These are phyloP conservation scores for Trametes cinnabarina DNA, from an alignment of 768 basidiomycete species.

Conservation along the genomic window DNA sequence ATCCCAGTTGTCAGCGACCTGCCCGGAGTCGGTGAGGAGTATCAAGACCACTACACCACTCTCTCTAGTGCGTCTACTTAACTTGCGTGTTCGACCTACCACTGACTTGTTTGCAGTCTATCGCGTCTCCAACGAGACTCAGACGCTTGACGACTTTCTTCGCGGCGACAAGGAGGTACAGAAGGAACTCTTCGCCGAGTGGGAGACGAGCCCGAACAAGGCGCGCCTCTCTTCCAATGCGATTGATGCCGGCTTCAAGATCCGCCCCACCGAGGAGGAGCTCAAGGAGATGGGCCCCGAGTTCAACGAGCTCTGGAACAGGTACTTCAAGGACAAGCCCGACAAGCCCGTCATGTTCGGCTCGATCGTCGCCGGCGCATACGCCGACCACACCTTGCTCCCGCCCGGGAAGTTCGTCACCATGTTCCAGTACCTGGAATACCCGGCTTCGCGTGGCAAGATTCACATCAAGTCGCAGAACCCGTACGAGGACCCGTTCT, in stretches of 20 bases:
- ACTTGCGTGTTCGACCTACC: background rate
- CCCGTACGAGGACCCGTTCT: slow-evolving; percentile 62
- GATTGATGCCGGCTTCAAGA: slow-evolving; percentile 79
- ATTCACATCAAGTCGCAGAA: slow-evolving; percentile 61
- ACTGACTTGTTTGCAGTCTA: slow-evolving; percentile 41
- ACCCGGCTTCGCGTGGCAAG: slow-evolving; percentile 73
- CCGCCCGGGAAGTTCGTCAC: slow-evolving; percentile 72
- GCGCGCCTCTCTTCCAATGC: slow-evolving; percentile 66
- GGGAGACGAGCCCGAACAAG: slow-evolving; percentile 67
- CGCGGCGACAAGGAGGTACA: slow-evolving; percentile 60
- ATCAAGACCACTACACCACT: slow-evolving; percentile 75
- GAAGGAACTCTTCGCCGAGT: slow-evolving; percentile 60
- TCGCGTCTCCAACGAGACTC: slow-evolving; percentile 64
- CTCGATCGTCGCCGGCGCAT: slow-evolving; percentile 66
- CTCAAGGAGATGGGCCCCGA: slow-evolving; percentile 79
- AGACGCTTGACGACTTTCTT: slow-evolving; percentile 67
- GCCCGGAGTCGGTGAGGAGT: slow-evolving; percentile 70
- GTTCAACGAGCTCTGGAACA: slow-evolving; percentile 66
- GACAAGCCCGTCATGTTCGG: slow-evolving; percentile 80
- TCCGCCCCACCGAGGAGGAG: slow-evolving; percentile 66
- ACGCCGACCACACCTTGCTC: slow-evolving; percentile 67
- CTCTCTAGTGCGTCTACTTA: slow-evolving; percentile 46
- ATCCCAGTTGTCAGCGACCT: slow-evolving; percentile 67
- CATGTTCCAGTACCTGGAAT: slow-evolving; percentile 78
- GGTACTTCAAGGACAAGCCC: slow-evolving; percentile 76